A percentile compares a stretch with the other conserved stretches of the same genome.
Evolutionary conservation across 2,329 filamentous ascomycete species (phyloP).

Genomic region (Sarocladium brachiariae): DNA sequence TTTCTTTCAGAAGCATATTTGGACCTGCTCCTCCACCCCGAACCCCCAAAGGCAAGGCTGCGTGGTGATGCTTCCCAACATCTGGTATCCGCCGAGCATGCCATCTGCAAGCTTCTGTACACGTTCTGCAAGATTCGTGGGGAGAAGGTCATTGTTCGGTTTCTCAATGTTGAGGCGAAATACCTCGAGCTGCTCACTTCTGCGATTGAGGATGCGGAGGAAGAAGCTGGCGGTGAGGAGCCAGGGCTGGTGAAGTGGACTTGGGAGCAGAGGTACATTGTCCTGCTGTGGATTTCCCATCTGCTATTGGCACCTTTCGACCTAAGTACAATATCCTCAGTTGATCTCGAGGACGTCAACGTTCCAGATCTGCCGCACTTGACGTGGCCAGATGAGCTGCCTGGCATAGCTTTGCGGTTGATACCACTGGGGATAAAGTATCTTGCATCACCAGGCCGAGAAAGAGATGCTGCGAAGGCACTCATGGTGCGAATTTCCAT

Average conservation of each 20-base stretch:
- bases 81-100: slow-evolving; percentile 54
- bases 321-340: slow-evolving; percentile 72
- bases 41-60: slow-evolving; percentile 13
- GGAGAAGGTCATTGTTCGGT: slow-evolving; percentile 84
- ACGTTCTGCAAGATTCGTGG: slow-evolving; percentile 91
- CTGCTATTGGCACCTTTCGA: slow-evolving; percentile 84
- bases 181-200: slow-evolving; percentile 75
- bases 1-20: slow-evolving; percentile 71
- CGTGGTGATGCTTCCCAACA: slow-evolving; percentile 25
- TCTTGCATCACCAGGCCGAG: slow-evolving; percentile 71
- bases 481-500: slow-evolving; percentile 77
- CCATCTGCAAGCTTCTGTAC: slow-evolving; percentile 76
- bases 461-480: slow-evolving; percentile 78
- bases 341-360: slow-evolving; percentile 40
- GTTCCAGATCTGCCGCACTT: slow-evolving; percentile 40
- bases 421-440: slow-evolving; percentile 66
- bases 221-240: slow-evolving; percentile 7
- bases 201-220: slow-evolving; percentile 59
- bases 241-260: slow-evolving; percentile 36
- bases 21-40: slow-evolving; percentile 47
- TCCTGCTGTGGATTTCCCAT: slow-evolving; percentile 82
- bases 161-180: slow-evolving; percentile 82
- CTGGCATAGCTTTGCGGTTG: slow-evolving; percentile 63
- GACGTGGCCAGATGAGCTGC: slow-evolving; percentile 51
- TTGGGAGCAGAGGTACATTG: slow-evolving; percentile 87